phyloP scores from a whole-genome alignment of 1,139 yeast genomes.

The Diutina scorzettiae region DNA sequence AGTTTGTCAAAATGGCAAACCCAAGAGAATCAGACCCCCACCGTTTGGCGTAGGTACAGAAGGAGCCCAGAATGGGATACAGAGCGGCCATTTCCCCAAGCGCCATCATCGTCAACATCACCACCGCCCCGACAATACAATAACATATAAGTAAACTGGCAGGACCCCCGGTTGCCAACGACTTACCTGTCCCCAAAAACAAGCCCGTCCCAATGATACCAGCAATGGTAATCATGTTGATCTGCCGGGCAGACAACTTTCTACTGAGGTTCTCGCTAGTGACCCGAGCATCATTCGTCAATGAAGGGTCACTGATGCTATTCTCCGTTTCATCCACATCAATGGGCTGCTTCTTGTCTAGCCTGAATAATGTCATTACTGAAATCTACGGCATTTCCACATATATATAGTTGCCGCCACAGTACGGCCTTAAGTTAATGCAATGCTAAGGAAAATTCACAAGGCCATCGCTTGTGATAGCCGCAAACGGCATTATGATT shows the following conservation, averaged over 20 bases:
- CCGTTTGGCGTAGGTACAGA: conserved; percentile 53
- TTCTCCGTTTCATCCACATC: no score
- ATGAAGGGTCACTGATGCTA: no score
- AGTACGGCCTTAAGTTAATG: no score
- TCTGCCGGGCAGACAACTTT: conserved; percentile 35
- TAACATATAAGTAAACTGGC: conserved; percentile 66
- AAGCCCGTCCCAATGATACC: conserved; percentile 60
- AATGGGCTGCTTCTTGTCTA: no score
- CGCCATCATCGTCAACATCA: conserved; percentile 70
- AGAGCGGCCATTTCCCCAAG: conserved; percentile 76
- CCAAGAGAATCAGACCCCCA: conserved; percentile 71
- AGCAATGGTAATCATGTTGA: conserved; percentile 59
- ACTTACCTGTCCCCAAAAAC: conserved; percentile 64
- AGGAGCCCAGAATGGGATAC: conserved; percentile 74
- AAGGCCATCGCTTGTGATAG: no score
- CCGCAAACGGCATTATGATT: no score
- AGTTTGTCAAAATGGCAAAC: conserved; percentile 71
- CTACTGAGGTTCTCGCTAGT: conserved; percentile 15
- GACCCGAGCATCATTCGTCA: neutral
- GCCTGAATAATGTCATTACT: no score
- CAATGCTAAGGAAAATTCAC: no score
- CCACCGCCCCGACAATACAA: conserved; percentile 53
- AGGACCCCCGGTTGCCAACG: conserved; percentile 63
- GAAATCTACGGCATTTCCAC: no score
- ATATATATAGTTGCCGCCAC: no score